phyloP scores from a whole-genome alignment of 345 rosid genomes.

The Viola odorata region DNA sequence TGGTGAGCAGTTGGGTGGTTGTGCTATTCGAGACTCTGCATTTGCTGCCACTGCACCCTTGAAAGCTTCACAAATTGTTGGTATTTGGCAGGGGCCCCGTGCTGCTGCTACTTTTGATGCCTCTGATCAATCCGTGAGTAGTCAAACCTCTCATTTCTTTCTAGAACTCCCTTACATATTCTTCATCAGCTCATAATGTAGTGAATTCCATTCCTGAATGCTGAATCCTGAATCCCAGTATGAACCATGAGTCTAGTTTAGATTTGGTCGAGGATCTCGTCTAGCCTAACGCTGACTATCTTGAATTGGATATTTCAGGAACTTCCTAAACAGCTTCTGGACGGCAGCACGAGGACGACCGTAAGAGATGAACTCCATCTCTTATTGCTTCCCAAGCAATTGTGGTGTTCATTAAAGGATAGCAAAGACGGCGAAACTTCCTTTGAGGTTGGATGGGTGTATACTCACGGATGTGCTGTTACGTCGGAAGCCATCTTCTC shows the following conservation, averaged over 20 bases:
- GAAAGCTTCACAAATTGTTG: conserved; percentile 45
- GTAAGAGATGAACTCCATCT: conserved; percentile 49
- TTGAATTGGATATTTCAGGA: conserved; percentile 12
- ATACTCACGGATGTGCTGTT: conserved; percentile 42
- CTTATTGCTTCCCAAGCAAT: conserved; percentile 62
- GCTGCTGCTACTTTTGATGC: conserved; percentile 38
- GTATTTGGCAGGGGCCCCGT: conserved; percentile 52
- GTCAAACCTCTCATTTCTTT: not conserved
- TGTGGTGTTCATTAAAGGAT: conserved; percentile 65
- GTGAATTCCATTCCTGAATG: too few relatives aligned
- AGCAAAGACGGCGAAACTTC: conserved; percentile 34
- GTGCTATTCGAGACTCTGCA: conserved; percentile 68
- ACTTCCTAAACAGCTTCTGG: conserved; percentile 39
- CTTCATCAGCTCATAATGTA: too few relatives aligned
- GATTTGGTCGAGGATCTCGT: not conserved
- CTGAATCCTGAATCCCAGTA: not conserved
- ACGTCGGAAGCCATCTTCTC: conserved; percentile 68
- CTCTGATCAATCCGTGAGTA: conserved; percentile 38
- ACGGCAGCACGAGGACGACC: conserved; percentile 31
- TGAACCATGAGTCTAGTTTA: not conserved
- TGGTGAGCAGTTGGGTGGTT: conserved; percentile 86
- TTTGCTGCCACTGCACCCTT: conserved; percentile 71
- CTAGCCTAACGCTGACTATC: not conserved
- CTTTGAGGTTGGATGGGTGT: conserved; percentile 71
- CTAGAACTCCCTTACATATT: too few relatives aligned